Percentiles rank a stretch among this genome's conserved stretches.
Conservation (phyloP, 2,329 filamentous ascomycete species). For the Geosmithia putterillii region DNA sequence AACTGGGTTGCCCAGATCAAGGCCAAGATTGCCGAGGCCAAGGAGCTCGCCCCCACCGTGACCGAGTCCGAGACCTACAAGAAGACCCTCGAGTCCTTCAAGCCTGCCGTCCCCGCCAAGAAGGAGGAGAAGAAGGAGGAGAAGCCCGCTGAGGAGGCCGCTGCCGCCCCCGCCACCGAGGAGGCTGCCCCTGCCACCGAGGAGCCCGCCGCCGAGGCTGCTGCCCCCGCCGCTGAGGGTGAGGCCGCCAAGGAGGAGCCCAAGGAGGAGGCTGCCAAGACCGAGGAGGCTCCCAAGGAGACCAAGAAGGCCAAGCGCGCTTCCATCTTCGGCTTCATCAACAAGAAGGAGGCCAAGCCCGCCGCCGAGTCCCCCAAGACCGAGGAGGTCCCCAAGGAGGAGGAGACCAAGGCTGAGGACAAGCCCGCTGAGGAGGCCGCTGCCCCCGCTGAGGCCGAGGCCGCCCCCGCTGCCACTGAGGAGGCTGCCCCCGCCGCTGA, state of each 20-base stretch:
- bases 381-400: conserved; percentile 9
- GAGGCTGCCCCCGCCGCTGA: conserved; percentile 14
- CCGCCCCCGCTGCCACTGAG: conserved; percentile 21
- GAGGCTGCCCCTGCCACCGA: conserved; percentile 18
- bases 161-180: conserved; percentile 17
- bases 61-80: conserved; percentile 81
- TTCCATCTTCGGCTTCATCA: conserved; percentile 51
- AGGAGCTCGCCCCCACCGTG: conserved; percentile 63
- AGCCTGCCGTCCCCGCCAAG: conserved; percentile 29
- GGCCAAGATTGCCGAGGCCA: conserved; percentile 72
- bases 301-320: conserved; percentile 53
- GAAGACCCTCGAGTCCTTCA: conserved; percentile 61
- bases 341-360: conserved; percentile 35
- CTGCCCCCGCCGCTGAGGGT: conserved; percentile 22
- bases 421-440: conserved; percentile 16
- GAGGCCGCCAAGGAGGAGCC: conserved; percentile 22
- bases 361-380: conserved; percentile 18
- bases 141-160: conserved; percentile 14
- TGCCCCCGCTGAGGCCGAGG: conserved; percentile 21
- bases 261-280: conserved; percentile 21
- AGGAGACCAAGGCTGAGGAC: conserved; percentile 17
- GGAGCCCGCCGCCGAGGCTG: conserved; percentile 21
- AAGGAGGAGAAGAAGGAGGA: conserved; percentile 28
- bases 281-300: conserved; percentile 34
- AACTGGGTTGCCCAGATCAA: conserved; percentile 84